Evolutionary conservation across 208 protist genomes (phyloP).

Genomic region (Angomonas ambiguus): DNA sequence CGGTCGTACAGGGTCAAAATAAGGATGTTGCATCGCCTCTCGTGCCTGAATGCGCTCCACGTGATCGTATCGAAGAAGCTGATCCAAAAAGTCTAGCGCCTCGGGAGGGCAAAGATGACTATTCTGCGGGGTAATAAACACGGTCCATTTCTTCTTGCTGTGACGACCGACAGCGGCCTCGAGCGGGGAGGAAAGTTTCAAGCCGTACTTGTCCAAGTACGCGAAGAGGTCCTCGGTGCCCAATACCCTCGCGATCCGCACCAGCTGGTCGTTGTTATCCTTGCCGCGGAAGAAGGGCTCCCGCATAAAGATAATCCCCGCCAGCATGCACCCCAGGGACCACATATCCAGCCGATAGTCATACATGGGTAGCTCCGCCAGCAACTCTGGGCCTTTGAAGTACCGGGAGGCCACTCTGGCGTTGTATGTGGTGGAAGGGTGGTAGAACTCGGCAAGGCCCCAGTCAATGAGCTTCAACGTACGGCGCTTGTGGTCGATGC

Average conservation of each 20-base stretch:
- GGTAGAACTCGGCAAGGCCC: slow-evolving; percentile 99
- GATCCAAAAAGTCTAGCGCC: slow-evolving; percentile 98
- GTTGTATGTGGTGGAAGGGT: slow-evolving; percentile 97
- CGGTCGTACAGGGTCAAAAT: slow-evolving; percentile 94
- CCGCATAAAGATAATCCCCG: slow-evolving; percentile 99
- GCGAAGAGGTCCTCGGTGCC: slow-evolving; percentile 95
- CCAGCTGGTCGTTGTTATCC: slow-evolving; percentile 99
- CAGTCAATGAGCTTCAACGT: slow-evolving; percentile 98
- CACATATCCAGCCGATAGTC: slow-evolving; percentile 99
- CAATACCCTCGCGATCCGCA: slow-evolving; percentile 96
- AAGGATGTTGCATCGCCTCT: slow-evolving; percentile 98
- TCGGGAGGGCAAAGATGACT: slow-evolving; percentile 95
- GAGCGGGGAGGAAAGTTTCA: slow-evolving; percentile 90
- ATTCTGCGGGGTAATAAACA: slow-evolving; percentile 94
- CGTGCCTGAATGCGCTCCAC: slow-evolving; percentile 95
- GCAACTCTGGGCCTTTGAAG: slow-evolving; percentile 99
- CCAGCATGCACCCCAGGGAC: slow-evolving; percentile 99
- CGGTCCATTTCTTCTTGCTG: slow-evolving; percentile 90
- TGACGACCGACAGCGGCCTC: slow-evolving; percentile 85
- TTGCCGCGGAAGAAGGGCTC: slow-evolving; percentile 99
- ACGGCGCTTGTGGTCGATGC: slow-evolving; percentile 97
- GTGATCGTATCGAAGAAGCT: slow-evolving; percentile 97
- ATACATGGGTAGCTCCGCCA: slow-evolving; percentile 98
- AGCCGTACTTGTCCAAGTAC: slow-evolving; percentile 97
- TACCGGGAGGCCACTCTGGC: slow-evolving; percentile 99